Conservation (phyloP, 345 rosid genomes). For the Pistacia atlantica region DNA sequence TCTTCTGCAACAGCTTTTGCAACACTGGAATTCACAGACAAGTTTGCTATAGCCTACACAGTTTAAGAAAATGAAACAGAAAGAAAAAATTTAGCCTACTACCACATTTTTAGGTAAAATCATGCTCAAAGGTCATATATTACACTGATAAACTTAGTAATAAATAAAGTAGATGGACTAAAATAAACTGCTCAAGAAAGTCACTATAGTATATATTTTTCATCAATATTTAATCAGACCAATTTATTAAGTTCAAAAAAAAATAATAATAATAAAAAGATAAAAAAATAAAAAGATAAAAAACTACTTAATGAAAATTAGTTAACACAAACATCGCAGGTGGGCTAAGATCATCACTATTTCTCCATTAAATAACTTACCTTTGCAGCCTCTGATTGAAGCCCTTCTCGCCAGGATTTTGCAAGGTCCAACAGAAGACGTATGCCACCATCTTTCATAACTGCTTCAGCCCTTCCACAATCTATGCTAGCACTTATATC, state of each 20-base stretch:
- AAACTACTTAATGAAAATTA: conserved; percentile 1
- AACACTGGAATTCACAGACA: conserved; percentile 78
- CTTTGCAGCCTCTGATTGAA: conserved; percentile 92
- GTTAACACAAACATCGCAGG: neutral
- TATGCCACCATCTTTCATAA: conserved; percentile 77
- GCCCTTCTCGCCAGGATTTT: conserved; percentile 84
- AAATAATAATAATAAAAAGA: neutral
- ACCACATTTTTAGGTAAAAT: conserved; percentile 4
- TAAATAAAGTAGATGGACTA: conserved; percentile 4
- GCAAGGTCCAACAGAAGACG: conserved; percentile 76
- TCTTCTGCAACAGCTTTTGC: conserved; percentile 87
- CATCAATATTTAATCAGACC: conserved; percentile 5
- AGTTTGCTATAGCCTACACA: conserved; percentile 78
- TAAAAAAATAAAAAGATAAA: neutral
- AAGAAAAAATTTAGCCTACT: neutral
- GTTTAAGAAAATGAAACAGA: conserved; percentile 14
- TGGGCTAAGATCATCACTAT: neutral
- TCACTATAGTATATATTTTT: neutral
- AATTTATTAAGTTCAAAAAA: neutral
- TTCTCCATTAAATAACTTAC: conserved; percentile 27
- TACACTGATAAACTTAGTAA: conserved; percentile 6
- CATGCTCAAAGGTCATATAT: conserved; percentile 10
- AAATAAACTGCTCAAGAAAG: neutral
- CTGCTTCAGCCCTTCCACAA: conserved; percentile 84
- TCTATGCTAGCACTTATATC: conserved; percentile 88